Conservation (phyloP, 352 stramenopile genomes). For the Globisporangium spinosum region DNA sequence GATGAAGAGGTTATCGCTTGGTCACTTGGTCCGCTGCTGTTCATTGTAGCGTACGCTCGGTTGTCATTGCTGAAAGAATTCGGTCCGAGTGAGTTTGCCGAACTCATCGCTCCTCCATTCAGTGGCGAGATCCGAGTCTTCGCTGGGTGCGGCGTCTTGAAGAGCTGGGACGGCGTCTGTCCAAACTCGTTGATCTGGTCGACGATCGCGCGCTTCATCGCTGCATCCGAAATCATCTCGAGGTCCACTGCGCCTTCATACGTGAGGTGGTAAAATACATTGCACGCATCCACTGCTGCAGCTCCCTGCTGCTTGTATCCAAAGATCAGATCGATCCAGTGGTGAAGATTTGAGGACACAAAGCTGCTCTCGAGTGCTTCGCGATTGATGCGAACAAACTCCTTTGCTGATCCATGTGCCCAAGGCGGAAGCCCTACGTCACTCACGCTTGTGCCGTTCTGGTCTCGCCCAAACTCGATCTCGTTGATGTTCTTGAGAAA, state of each 20-base stretch:
- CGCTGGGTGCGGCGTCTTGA: conserved; percentile 72
- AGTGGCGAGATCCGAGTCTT: conserved; percentile 15
- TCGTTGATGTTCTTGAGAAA: conserved; percentile 96
- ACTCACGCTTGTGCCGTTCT: conserved; percentile 79
- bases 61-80: conserved; percentile 6
- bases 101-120: not conserved
- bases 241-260: conserved; percentile 98
- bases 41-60: not conserved
- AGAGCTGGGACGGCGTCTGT: conserved; percentile 95
- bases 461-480: conserved; percentile 91
- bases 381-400: conserved; percentile 95
- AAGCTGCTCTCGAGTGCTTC: conserved; percentile 94
- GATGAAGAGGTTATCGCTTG: conserved; percentile 20
- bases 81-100: conserved; percentile 1
- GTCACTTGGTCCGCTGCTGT: not conserved
- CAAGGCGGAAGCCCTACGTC: conserved; percentile 93
- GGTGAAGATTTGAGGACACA: conserved; percentile 93
- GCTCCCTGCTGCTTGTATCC: conserved; percentile 94
- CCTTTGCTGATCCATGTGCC: conserved; percentile 90
- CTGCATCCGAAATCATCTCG: conserved; percentile 67
- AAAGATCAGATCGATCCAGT: conserved; percentile 99
- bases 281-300: conserved; percentile 91
- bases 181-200: conserved; percentile 98
- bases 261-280: conserved; percentile 98
- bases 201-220: conserved; percentile 80